Base-by-base conservation (phyloP, 1,284 basidiomycete genomes). In the Coniferiporia sulphurascens region DNA sequence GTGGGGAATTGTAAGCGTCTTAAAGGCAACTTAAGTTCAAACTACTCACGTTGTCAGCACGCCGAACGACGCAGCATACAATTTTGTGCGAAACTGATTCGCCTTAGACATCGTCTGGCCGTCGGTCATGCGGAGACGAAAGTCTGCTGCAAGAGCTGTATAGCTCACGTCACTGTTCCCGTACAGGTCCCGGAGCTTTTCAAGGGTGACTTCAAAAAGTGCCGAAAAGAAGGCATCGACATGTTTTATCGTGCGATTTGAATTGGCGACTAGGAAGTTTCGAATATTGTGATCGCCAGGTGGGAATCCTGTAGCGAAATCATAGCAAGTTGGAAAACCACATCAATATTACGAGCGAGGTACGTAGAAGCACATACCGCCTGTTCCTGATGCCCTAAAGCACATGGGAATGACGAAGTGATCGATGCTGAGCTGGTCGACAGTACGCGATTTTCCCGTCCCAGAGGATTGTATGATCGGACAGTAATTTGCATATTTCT, bases 381-480 rank as follows among this genome's bases (percentile, higher is more conserved):
- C 10, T 19, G 15, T 8, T 21, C 19, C 17, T 4, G 5, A 10
- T 1, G 13, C 5, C 52, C 54, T 5, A 3, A 55, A 27, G 21
- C n/a, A 17, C 7, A 55, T 34, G 10, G 54, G 44, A 19, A 55
- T 46, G 4, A 55, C 19, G 13, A 55, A 32, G 17, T 32, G 22
- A 1, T 7, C 38, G 19, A 32, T 48, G 15, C 45, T 41, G 19
- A 55, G 54, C 21, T 55, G 36, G 17, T 48, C 8, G 15, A 55
- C 46, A 3, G 34, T 9, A 13, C 54, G 17, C 8, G 54, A 55
- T 27, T 55, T 55, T 7, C 54, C 54, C 54, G 44, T 55, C 15
- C 54, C 54, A 10, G 54, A 55, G 0, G 54, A 55, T 34, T 55
- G 54, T 10, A 55, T 27, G 22, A 55, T 32, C 12, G 54, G 36